phyloP scores from a whole-genome alignment of 1,284 basidiomycete genomes.

The Malassezia arunalokei region DNA sequence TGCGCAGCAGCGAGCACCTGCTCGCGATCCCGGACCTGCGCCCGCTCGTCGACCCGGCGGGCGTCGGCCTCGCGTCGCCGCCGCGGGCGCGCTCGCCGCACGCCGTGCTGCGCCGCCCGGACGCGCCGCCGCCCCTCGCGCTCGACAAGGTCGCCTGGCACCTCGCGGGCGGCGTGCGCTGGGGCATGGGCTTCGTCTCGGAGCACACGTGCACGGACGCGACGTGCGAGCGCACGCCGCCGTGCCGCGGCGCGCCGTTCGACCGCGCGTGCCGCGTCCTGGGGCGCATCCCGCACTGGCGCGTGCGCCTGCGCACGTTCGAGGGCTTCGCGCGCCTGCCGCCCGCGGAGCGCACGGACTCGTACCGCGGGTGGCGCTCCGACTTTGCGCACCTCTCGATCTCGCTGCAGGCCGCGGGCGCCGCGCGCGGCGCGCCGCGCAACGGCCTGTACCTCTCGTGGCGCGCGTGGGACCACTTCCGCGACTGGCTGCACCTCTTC shows the following conservation, averaged over 20 bases:
- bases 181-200: slow-evolving; percentile 71
- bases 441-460: slow-evolving; percentile 82
- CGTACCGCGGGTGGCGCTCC: slow-evolving; percentile 77
- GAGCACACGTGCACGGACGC: slow-evolving; percentile 71
- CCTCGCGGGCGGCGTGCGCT: slow-evolving; percentile 74
- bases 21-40: slow-evolving; percentile 47
- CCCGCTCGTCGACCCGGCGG: slow-evolving; percentile 49
- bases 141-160: slow-evolving; percentile 49
- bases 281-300: slow-evolving; percentile 69
- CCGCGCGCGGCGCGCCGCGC: slow-evolving; percentile 3
- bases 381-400: slow-evolving; percentile 88
- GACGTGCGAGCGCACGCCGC: slow-evolving; percentile 51
- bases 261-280: slow-evolving; percentile 71
- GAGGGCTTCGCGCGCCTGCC: slow-evolving; percentile 47
- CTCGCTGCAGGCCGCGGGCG: slow-evolving; percentile 58
- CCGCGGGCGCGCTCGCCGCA: neutral
- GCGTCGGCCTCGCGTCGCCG: slow-evolving; percentile 43
- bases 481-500: slow-evolving; percentile 80
- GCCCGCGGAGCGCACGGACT: slow-evolving; percentile 52
- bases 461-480: slow-evolving; percentile 76
- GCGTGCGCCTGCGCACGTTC: slow-evolving; percentile 57
- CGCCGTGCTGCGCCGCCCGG: neutral
- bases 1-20: slow-evolving; percentile 58
- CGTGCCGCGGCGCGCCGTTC: slow-evolving; percentile 55
- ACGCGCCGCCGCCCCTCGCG: slow-evolving; percentile 6